phyloP scores from a whole-genome alignment of 1,139 yeast species.

The Geotrichum restrictum region DNA sequence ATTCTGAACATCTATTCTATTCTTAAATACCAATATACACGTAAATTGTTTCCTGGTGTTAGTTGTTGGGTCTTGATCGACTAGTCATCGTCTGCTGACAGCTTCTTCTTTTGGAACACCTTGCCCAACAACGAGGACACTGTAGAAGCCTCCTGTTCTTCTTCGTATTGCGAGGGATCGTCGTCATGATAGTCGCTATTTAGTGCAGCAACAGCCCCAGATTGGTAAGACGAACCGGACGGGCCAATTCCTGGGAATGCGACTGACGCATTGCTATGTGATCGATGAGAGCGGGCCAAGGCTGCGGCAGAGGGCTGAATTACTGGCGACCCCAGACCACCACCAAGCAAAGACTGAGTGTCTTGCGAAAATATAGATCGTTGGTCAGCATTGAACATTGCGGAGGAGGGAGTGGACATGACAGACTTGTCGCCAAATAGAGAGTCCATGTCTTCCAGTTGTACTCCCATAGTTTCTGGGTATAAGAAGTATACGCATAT shows the following conservation, averaged over 20 bases:
- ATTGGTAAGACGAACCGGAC: background rate
- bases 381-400: slow-evolving; percentile 16
- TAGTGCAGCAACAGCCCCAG: slow-evolving; percentile 3
- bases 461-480: slow-evolving; percentile 89
- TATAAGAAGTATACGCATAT: slow-evolving; percentile 63
- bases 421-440: slow-evolving; percentile 64
- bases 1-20: too few species aligned
- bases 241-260: slow-evolving; percentile 12
- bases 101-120: slow-evolving; percentile 7
- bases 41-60: too few species aligned
- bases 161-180: slow-evolving; percentile 8
- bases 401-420: slow-evolving; percentile 30
- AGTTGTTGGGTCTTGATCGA: too few species aligned
- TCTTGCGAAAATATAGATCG: slow-evolving; percentile 22
- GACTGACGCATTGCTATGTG: slow-evolving; percentile 21
- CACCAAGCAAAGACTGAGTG: slow-evolving; percentile 28
- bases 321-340: slow-evolving; percentile 24
- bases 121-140: slow-evolving; percentile 16
- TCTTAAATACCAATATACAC: background rate
- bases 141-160: slow-evolving; percentile 12
- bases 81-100: background rate
- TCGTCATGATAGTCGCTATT: slow-evolving; percentile 1
- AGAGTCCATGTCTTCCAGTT: slow-evolving; percentile 82
- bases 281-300: slow-evolving; percentile 28
- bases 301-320: slow-evolving; percentile 33